Percentiles rank a stretch among this genome's conserved stretches.
Conservation (phyloP, 1,284 basidiomycete genomes). For the Trametes polyzona region DNA sequence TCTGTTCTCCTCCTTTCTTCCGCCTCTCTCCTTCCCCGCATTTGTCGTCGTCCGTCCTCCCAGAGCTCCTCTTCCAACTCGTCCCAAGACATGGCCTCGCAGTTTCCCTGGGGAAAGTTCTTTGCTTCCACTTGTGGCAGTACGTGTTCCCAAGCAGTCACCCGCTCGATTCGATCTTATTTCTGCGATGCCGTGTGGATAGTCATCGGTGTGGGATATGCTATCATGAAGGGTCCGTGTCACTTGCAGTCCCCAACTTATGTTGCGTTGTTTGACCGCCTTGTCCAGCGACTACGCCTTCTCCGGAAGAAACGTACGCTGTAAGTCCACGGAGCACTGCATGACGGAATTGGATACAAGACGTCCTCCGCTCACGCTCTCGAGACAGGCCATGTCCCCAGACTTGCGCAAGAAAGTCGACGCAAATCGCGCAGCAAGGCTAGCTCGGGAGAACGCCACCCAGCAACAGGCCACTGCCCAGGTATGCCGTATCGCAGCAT, state of each 20-base stretch:
- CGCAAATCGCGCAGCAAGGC: slow-evolving; percentile 56
- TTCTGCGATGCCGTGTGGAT: neutral
- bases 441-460: slow-evolving; percentile 58
- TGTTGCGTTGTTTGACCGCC: neutral
- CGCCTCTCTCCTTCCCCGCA: neutral
- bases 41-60: neutral
- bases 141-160: slow-evolving; percentile 7
- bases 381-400: slow-evolving; percentile 61
- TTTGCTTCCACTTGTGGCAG: slow-evolving; percentile 17
- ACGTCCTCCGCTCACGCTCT: neutral
- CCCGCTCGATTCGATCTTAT: neutral
- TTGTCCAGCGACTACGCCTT: slow-evolving; percentile 61
- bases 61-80: neutral
- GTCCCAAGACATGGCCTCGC: slow-evolving; percentile 4
- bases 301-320: slow-evolving; percentile 58
- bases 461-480: slow-evolving; percentile 58
- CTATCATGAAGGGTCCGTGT: slow-evolving; percentile 64
- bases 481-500: slow-evolving; percentile 41
- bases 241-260: neutral
- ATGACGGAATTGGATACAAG: neutral
- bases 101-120: slow-evolving; percentile 21
- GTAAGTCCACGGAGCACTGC: slow-evolving; percentile 38
- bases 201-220: slow-evolving; percentile 68
- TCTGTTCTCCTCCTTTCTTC: neutral
- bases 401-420: slow-evolving; percentile 71